Evolutionary conservation across 2,329 filamentous ascomycete species (phyloP), one percentile per base, ranked within the genome.

Genomic region (Aspergillus cejpii): DNA sequence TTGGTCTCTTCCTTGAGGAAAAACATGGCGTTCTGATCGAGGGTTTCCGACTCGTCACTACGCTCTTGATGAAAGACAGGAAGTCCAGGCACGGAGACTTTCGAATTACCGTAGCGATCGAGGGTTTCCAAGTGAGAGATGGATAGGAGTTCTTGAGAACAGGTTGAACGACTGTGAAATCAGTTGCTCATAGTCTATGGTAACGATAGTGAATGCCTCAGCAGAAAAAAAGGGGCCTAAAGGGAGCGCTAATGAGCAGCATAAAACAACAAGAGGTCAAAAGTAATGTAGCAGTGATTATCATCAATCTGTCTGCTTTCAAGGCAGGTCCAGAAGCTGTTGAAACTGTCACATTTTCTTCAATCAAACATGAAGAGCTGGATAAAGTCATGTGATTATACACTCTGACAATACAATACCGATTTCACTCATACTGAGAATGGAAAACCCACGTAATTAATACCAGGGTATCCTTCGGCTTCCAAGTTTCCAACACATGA

Each of bases 1-100:
- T 91, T 89, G 73, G 95, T 89, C 70, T 97, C 84, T 65, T 95
- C 91, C 71, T 95, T 88, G 54, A 98, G 86, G 75, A 98, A 98
- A 71, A 97, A 98, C 92, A 98, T 98, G 58, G 52, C 72, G 69
- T 52, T 24, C 23, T 24, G 5, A 4, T 34, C 31, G 15, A 34
- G 11, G 17, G 7, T 4, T 34, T 17, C 15, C 15, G 31, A 15
- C 28, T 31, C 14, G 28, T 31, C 5, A 31, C 28, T 31, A 15
- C 28, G 28, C 14, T 31, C n/a, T 10, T 31, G 28, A 31, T 6
- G 6, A 31, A 15, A 15, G n/a, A 15, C 28, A 15, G 28, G 14
- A 31, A 14, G 28, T 14, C 10, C 28, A 15, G 28, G 28, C 14
- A 15, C 28, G n/a, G 2, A 12, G 28, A 31, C 15, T 10, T 34